Conservation (phyloP, 345 rosid species). For the Ceriops decandra region DNA sequence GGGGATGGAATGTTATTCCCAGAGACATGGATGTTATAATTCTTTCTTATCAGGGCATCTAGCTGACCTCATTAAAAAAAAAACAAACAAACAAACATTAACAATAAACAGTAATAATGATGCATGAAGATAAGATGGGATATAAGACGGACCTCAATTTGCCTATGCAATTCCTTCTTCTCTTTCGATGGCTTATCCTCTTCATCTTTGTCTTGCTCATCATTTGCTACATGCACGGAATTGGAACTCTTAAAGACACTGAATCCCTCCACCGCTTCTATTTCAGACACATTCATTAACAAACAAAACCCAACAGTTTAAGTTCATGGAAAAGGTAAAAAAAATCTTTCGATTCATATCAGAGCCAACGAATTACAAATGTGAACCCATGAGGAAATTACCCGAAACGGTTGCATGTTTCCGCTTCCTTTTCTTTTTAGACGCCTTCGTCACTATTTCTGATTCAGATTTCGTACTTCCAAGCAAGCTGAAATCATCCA, state of each 20-base stretch:
- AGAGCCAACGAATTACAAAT: background rate
- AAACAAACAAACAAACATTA: background rate
- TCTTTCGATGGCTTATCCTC: slow-evolving; percentile 30
- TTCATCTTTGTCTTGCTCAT: slow-evolving; percentile 26
- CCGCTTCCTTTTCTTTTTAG: slow-evolving; percentile 58
- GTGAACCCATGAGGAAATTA: slow-evolving; percentile 4
- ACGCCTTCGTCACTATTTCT: slow-evolving; percentile 21
- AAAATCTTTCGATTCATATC: background rate
- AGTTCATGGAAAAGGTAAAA: background rate
- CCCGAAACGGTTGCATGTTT: slow-evolving; percentile 43
- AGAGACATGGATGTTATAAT: slow-evolving; percentile 70
- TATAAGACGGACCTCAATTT: slow-evolving; percentile 57
- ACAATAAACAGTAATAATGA: background rate
- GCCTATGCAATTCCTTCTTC: slow-evolving; percentile 52
- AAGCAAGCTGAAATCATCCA: slow-evolving; percentile 34
- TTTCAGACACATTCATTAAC: slow-evolving; percentile 2
- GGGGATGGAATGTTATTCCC: slow-evolving; percentile 76
- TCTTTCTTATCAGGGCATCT: slow-evolving; percentile 70
- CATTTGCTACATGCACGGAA: slow-evolving; percentile 10
- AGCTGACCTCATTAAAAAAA: slow-evolving; percentile 35
- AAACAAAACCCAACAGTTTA: background rate
- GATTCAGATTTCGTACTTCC: slow-evolving; percentile 33
- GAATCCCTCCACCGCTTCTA: slow-evolving; percentile 70
- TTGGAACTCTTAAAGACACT: slow-evolving; percentile 64
- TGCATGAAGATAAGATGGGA: background rate